These are phyloP conservation scores for Guadua angustifolia DNA, from an alignment of 176 grass and related monocot species.

Conservation along the genomic window DNA sequence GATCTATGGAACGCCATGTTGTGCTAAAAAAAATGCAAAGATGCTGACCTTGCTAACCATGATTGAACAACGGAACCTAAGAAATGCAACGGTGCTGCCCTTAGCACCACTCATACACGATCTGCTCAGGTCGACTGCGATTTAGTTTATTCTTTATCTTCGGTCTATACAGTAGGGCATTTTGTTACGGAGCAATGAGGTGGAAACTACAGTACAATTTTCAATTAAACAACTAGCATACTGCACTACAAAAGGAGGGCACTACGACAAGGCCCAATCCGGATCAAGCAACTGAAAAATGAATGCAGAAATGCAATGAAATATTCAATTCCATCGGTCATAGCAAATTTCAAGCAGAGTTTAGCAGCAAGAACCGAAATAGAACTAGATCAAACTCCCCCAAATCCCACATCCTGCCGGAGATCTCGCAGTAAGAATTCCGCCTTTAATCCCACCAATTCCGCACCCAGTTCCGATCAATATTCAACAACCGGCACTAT, in stretches of 20 bases:
- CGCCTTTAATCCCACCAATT: neutral
- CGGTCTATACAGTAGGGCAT: neutral
- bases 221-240: neutral
- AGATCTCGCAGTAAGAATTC: conserved; percentile 1
- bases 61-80: neutral
- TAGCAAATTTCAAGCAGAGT: neutral
- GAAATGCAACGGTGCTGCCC: conserved; percentile 1
- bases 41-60: neutral
- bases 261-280: neutral
- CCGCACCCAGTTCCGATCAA: neutral
- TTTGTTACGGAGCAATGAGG: neutral
- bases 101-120: conserved; percentile 5
- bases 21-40: neutral
- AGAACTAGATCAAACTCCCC: neutral
- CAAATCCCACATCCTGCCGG: neutral
- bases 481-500: neutral
- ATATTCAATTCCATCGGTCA: neutral
- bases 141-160: neutral
- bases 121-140: neutral
- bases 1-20: neutral
- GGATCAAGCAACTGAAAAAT: conserved; percentile 23
- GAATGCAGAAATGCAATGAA: neutral
- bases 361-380: neutral
- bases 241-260: neutral
- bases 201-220: neutral